Percentiles rank a stretch among this genome's conserved stretches.
Evolutionary conservation across 1,284 basidiomycete genomes (phyloP).

Genomic region (Puccinia horiana): DNA sequence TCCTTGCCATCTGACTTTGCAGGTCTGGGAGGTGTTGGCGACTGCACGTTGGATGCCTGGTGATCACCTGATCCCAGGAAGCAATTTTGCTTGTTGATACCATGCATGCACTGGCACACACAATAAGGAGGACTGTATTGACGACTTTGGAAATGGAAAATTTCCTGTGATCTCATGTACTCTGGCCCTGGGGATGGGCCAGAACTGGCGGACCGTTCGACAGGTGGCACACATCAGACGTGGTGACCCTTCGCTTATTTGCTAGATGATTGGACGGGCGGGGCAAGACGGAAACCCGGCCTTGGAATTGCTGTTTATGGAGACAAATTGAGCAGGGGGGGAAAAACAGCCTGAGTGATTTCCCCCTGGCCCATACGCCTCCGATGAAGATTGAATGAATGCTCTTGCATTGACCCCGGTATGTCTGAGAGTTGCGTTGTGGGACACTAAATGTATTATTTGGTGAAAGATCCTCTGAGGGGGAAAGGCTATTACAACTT

Average conservation of each 20-base stretch:
- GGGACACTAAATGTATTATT: no score
- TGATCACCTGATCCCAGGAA: neutral
- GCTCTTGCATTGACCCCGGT: neutral
- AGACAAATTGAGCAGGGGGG: neutral
- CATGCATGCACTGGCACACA: neutral
- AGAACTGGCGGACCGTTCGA: constrained; percentile 16
- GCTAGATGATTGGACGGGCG: neutral
- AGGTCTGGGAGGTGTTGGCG: neutral
- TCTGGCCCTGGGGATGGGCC: constrained; percentile 16
- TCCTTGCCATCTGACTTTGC: neutral
- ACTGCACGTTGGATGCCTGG: neutral
- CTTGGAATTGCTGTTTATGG: constrained; percentile 1
- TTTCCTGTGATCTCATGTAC: constrained; percentile 3
- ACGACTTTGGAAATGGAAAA: neutral
- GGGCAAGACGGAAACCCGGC: neutral
- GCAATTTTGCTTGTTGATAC: neutral
- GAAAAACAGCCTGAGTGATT: neutral
- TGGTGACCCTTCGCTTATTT: neutral
- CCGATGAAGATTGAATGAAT: constrained; percentile 8
- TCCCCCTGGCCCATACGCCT: neutral
- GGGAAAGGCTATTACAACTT: no score
- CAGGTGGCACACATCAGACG: neutral
- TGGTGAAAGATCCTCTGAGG: no score
- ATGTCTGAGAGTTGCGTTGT: neutral
- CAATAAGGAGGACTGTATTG: neutral